These are phyloP conservation scores for Cutaneotrichosporon sp. DNA, from an alignment of 1,284 basidiomycete genomes.

Conservation along the genomic window DNA sequence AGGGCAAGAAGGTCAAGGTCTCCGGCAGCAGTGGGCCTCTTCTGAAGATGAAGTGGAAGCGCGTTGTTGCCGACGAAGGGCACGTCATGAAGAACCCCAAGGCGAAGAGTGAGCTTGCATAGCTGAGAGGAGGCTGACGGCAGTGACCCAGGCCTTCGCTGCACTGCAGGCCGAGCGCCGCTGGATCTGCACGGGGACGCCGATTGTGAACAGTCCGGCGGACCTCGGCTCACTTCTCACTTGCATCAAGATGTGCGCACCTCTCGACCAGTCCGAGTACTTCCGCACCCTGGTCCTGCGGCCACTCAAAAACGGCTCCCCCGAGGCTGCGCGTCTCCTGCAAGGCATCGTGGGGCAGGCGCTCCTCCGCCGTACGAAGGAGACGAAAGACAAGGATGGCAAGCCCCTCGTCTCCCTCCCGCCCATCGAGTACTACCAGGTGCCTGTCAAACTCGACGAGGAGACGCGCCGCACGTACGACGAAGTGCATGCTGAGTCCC, in stretches of 20 bases:
- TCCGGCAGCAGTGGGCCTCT: constrained; percentile 56
- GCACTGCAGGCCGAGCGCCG: constrained; percentile 70
- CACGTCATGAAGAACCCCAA: constrained; percentile 81
- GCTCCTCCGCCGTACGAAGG: constrained; percentile 83
- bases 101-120: constrained; percentile 62
- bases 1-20: constrained; percentile 39
- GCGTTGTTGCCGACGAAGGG: constrained; percentile 83
- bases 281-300: constrained; percentile 74
- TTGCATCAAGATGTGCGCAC: constrained; percentile 76
- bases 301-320: constrained; percentile 67
- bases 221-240: constrained; percentile 81
- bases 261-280: constrained; percentile 75
- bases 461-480: constrained; percentile 74
- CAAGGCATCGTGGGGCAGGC: constrained; percentile 80
- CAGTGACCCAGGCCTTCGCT: constrained; percentile 67
- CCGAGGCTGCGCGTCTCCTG: constrained; percentile 68
- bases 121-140: constrained; percentile 8
- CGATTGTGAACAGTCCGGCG: constrained; percentile 80
- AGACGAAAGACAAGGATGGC: constrained; percentile 77
- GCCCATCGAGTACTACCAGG: constrained; percentile 59
- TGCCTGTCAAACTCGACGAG: constrained; percentile 64
- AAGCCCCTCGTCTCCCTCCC: constrained; percentile 72
- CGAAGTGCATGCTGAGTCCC: constrained; percentile 66
- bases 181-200: constrained; percentile 66
- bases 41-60: constrained; percentile 77